Percentiles rank a stretch among this genome's conserved stretches.
Evolutionary conservation across 192 early-diverging fungal species (phyloP).

Genomic region (Coemansia erecta): DNA sequence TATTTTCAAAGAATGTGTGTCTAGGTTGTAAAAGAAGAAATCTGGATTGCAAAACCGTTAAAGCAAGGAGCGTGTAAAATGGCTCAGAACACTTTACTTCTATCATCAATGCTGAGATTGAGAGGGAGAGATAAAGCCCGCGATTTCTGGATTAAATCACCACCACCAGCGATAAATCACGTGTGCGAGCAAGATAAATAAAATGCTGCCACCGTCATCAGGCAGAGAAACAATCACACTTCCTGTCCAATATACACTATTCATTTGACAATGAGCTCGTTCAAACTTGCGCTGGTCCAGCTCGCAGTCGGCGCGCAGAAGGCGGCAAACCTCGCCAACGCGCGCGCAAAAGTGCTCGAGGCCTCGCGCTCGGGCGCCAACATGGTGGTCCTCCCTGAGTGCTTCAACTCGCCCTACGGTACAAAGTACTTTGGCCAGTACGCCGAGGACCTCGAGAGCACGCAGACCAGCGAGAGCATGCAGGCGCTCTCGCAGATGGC

Average conservation of each 20-base stretch:
- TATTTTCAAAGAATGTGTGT: neutral
- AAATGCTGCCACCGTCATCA: neutral
- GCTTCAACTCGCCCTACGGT: conserved; percentile 98
- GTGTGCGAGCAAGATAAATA: neutral
- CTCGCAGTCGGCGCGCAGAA: conserved; percentile 76
- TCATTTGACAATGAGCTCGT: conserved; percentile 2
- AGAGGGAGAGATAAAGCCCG: no score
- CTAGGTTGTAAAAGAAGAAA: conserved; percentile 4
- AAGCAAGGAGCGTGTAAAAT: no score
- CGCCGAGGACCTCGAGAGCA: conserved; percentile 73
- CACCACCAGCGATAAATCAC: neutral
- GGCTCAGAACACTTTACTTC: no score
- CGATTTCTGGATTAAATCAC: no score
- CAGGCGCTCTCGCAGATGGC: conserved; percentile 79
- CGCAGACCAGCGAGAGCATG: conserved; percentile 60
- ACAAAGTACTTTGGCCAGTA: conserved; percentile 87
- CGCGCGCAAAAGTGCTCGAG: conserved; percentile 76
- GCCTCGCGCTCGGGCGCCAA: conserved; percentile 80
- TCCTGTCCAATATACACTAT: neutral
- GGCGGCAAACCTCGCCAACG: conserved; percentile 70
- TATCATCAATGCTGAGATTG: no score
- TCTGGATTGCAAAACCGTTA: neutral
- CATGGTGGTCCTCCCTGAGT: conserved; percentile 95
- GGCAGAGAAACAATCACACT: neutral
- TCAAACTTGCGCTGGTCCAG: conserved; percentile 75